Evolutionary conservation across 495 filamentous ascomycete species (phyloP).

Genomic region (Penicillium longicatenatum): DNA sequence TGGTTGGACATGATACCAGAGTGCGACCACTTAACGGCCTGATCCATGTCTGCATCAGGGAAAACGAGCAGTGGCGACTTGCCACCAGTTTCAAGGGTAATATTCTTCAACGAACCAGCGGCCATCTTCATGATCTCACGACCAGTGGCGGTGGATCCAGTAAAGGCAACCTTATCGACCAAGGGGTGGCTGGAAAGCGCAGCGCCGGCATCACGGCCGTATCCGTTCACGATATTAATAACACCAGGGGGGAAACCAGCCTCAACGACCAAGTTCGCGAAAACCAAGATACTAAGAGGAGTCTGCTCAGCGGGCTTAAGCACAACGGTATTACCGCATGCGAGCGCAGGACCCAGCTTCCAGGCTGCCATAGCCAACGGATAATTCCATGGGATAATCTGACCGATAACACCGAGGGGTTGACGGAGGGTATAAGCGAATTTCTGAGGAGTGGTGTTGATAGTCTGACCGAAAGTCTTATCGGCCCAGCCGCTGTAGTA

Average conservation of each 20-base stretch:
- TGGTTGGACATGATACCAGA: conserved; percentile 71
- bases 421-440: conserved; percentile 88
- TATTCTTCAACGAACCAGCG: conserved; percentile 47
- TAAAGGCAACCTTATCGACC: conserved; percentile 90
- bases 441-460: conserved; percentile 75
- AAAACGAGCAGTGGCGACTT: conserved; percentile 86
- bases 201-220: conserved; percentile 72
- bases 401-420: conserved; percentile 85
- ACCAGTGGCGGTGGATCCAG: conserved; percentile 78
- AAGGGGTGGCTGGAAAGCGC: conserved; percentile 72
- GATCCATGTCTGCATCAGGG: conserved; percentile 81
- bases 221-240: conserved; percentile 82
- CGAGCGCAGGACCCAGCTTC: conserved; percentile 66
- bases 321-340: conserved; percentile 75
- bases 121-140: conserved; percentile 89
- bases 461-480: conserved; percentile 88
- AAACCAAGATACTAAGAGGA: conserved; percentile 76
- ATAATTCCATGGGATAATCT: conserved; percentile 95
- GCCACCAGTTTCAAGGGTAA: conserved; percentile 79
- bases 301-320: conserved; percentile 93
- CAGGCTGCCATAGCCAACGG: conserved; percentile 84
- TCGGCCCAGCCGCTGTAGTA: conserved; percentile 93
- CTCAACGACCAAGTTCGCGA: conserved; percentile 77
- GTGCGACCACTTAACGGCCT: conserved; percentile 84
- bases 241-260: conserved; percentile 91